Evolutionary conservation across 2,329 filamentous ascomycete species (phyloP).

Genomic region (Cercospora sp.): DNA sequence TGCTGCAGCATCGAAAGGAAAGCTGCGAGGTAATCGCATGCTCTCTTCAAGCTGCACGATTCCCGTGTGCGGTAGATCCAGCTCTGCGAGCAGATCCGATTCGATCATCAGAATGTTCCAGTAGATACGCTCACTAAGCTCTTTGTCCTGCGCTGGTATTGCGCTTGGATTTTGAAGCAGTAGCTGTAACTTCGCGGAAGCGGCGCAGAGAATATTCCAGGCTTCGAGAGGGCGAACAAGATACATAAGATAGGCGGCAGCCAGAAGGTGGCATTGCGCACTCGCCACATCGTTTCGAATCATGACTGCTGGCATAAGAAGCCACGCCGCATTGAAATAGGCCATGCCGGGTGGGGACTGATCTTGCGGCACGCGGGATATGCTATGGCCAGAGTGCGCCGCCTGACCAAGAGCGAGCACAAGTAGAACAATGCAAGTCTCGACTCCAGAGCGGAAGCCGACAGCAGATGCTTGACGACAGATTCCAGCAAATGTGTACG

Average conservation of each 20-base stretch:
- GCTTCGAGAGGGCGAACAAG: slow-evolving; percentile 79
- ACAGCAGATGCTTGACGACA: slow-evolving; percentile 74
- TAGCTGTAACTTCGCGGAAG: slow-evolving; percentile 78
- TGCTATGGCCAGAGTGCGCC: slow-evolving; percentile 67
- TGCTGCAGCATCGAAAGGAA: slow-evolving; percentile 66
- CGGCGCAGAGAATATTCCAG: slow-evolving; percentile 76
- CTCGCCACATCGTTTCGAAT: slow-evolving; percentile 75
- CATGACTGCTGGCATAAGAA: slow-evolving; percentile 73
- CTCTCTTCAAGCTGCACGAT: slow-evolving; percentile 80
- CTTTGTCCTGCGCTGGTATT: slow-evolving; percentile 68
- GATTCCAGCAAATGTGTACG: slow-evolving; percentile 74
- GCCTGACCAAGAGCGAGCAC: slow-evolving; percentile 77
- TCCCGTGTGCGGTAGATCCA: slow-evolving; percentile 79
- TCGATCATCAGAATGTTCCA: slow-evolving; percentile 83
- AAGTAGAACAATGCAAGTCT: slow-evolving; percentile 78
- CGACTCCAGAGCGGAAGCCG: slow-evolving; percentile 74
- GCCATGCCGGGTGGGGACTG: slow-evolving; percentile 73
- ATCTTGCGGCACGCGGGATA: slow-evolving; percentile 67
- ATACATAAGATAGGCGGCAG: slow-evolving; percentile 80
- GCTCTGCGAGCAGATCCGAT: slow-evolving; percentile 73
- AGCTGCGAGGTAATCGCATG: slow-evolving; percentile 74
- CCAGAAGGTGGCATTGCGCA: slow-evolving; percentile 77
- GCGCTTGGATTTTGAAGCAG: slow-evolving; percentile 72
- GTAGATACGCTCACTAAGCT: slow-evolving; percentile 75
- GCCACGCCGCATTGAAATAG: slow-evolving; percentile 81